Conservation (phyloP, 768 basidiomycete species). For the Exidia glandulosa region DNA sequence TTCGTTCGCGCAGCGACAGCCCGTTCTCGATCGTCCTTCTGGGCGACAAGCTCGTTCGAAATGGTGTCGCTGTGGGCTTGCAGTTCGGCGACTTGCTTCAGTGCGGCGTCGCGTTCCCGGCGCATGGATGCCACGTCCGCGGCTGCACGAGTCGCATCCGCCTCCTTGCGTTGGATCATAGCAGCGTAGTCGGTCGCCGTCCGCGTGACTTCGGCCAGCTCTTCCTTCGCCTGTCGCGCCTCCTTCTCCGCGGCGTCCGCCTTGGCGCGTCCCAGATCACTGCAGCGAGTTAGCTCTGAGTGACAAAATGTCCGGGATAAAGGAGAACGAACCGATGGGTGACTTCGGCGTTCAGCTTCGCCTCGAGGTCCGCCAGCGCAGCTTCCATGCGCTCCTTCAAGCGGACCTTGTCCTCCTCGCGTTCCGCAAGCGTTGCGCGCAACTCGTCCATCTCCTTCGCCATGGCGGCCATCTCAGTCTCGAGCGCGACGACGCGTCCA, state of each 20-base stretch:
- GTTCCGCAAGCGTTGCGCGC: constrained; percentile 51
- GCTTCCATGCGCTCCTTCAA: constrained; percentile 66
- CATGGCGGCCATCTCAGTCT: constrained; percentile 48
- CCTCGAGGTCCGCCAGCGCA: constrained; percentile 54
- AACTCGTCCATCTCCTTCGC: constrained; percentile 59
- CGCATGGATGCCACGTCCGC: constrained; percentile 44
- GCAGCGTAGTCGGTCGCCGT: constrained; percentile 64
- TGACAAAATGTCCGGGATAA: not conserved
- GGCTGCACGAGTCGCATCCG: constrained; percentile 45
- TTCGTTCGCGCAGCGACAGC: constrained; percentile 37
- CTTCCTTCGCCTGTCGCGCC: constrained; percentile 59
- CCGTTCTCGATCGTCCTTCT: constrained; percentile 44
- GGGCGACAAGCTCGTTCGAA: constrained; percentile 47
- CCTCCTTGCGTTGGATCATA: constrained; percentile 69
- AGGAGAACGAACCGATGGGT: constrained; percentile 44
- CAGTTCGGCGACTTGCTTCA: constrained; percentile 53
- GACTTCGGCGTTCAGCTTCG: constrained; percentile 53
- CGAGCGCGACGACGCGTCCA: constrained; percentile 46
- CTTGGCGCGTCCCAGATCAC: constrained; percentile 53
- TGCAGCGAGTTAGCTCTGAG: constrained; percentile 22
- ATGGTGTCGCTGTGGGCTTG: constrained; percentile 59
- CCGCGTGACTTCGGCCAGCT: constrained; percentile 66
- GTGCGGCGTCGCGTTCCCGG: constrained; percentile 39
- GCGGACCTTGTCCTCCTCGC: constrained; percentile 70
- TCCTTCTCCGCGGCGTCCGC: constrained; percentile 8